Evolutionary conservation across 192 early-diverging fungal species (phyloP).

Genomic region (Umbelopsis vinacea): DNA sequence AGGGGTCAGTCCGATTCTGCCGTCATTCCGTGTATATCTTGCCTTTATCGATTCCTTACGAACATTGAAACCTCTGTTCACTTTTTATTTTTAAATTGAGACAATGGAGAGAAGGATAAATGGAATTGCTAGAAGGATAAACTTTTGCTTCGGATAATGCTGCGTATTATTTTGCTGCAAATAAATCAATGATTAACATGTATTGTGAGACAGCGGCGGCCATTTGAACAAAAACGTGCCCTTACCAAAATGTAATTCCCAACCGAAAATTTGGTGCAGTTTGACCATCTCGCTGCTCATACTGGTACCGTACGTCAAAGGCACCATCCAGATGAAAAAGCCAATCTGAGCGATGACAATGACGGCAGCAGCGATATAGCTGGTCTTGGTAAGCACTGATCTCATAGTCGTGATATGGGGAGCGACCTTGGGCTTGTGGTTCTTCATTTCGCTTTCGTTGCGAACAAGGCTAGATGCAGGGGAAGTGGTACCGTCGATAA

Average conservation of each 20-base stretch:
- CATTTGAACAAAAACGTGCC: not conserved
- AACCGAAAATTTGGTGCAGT: slow-evolving; percentile 75
- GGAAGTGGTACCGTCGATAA: slow-evolving; percentile 57
- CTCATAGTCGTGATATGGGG: slow-evolving; percentile 30
- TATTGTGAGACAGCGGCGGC: not conserved
- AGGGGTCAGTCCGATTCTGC: no score
- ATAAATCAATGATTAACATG: not conserved
- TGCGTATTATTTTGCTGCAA: slow-evolving; percentile 1
- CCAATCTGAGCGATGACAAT: slow-evolving; percentile 56
- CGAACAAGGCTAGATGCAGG: slow-evolving; percentile 46
- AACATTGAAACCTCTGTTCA: no score
- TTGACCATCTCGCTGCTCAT: slow-evolving; percentile 61
- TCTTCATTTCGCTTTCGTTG: slow-evolving; percentile 33
- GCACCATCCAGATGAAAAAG: slow-evolving; percentile 81
- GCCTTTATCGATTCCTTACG: no score
- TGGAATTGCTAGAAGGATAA: no score
- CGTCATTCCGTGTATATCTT: no score
- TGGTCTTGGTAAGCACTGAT: slow-evolving; percentile 34
- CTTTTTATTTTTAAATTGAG: no score
- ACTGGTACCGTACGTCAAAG: slow-evolving; percentile 85
- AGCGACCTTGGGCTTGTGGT: slow-evolving; percentile 26
- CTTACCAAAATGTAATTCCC: slow-evolving; percentile 85
- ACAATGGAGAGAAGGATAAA: no score
- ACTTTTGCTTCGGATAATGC: no score
- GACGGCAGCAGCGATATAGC: slow-evolving; percentile 43